Percentiles rank a stretch among this genome's conserved stretches.
phyloP scores from a whole-genome alignment of 345 rosid genomes.

The Eucalyptus guilfoylei region DNA sequence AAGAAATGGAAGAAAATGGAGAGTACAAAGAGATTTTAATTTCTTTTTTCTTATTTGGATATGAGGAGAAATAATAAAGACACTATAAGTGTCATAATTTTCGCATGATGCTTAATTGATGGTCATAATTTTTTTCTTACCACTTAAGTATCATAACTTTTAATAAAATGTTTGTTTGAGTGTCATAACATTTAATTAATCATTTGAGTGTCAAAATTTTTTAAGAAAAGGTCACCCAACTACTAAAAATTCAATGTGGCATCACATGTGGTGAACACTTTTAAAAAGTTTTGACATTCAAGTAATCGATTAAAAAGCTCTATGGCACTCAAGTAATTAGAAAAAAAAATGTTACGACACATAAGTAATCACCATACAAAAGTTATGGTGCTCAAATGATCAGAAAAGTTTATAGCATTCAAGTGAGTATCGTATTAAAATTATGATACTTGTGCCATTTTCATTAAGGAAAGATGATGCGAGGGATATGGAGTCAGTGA shows the following conservation, averaged over 20 bases:
- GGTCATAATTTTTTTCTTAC: too few species aligned
- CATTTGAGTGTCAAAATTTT: fast-evolving
- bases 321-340: neutral
- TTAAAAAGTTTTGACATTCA: neutral
- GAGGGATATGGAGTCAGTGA: neutral
- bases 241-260: neutral
- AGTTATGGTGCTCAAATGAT: neutral
- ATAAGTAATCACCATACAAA: too few species aligned
- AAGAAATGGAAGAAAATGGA: neutral
- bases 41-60: neutral
- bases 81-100: neutral
- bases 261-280: fast-evolving
- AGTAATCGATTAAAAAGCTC: too few species aligned
- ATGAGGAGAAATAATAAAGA: neutral
- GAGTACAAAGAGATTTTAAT: neutral
- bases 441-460: neutral
- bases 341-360: too few species aligned
- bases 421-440: neutral
- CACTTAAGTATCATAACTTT: too few species aligned
- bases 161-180: too few species aligned
- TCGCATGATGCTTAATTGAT: too few species aligned
- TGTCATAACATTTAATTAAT: neutral
- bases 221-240: too few species aligned
- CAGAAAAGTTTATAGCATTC: too few species aligned
- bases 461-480: neutral